phyloP scores from a whole-genome alignment of 2,329 filamentous ascomycete genomes.

The Epicoccum sorghinum region DNA sequence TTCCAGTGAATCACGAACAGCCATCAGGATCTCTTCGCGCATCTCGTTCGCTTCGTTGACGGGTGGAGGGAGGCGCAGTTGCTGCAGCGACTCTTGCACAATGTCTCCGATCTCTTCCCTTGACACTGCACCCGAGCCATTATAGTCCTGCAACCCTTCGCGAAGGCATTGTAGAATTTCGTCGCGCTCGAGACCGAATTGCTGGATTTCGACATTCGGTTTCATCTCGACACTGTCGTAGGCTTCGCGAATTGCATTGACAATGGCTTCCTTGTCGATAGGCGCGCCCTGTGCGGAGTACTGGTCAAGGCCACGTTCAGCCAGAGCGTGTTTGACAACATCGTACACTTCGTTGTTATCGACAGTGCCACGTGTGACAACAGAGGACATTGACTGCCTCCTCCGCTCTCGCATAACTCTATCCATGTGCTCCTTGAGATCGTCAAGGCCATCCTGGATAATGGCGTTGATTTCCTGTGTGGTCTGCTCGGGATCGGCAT shows the following conservation, averaged over 20 bases:
- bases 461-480: constrained; percentile 77
- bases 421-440: constrained; percentile 85
- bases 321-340: constrained; percentile 76
- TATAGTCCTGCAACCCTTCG: constrained; percentile 82
- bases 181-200: constrained; percentile 87
- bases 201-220: constrained; percentile 88
- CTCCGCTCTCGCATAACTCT: constrained; percentile 77
- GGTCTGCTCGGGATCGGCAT: constrained; percentile 46
- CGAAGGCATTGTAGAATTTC: constrained; percentile 87
- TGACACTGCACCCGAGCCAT: constrained; percentile 65
- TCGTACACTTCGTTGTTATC: constrained; percentile 88
- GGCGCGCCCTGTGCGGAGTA: constrained; percentile 51
- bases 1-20: constrained; percentile 84
- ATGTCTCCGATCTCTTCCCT: constrained; percentile 85
- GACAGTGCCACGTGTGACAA: constrained; percentile 66
- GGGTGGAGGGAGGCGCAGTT: constrained; percentile 76
- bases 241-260: constrained; percentile 85
- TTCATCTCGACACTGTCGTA: constrained; percentile 83
- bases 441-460: constrained; percentile 78
- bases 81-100: constrained; percentile 82
- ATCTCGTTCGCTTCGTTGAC: constrained; percentile 73
- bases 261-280: constrained; percentile 76
- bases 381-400: constrained; percentile 67
- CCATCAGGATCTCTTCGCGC: constrained; percentile 81
- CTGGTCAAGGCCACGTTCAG: constrained; percentile 57